Base-by-base conservation (phyloP, 2,329 filamentous ascomycete genomes). In the Pseudocercospora fuligena region DNA sequence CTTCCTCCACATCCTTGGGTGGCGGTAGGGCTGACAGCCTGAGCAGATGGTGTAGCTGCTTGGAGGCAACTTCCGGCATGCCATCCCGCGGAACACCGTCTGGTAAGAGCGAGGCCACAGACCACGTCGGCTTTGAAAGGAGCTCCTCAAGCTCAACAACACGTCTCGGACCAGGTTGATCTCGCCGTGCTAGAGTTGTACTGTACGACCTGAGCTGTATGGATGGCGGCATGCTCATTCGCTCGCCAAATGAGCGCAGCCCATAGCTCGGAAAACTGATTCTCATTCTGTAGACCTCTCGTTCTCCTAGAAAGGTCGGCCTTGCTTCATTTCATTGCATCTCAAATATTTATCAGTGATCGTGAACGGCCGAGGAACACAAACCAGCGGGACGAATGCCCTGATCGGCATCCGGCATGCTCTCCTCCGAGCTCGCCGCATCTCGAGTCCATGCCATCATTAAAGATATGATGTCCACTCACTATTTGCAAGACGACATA, bases 21-120 rank as follows among this genome's bases (percentile, higher is more conserved):
- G 85, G 85, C 0, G 94, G 93, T 0, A 99, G 89, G 14, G 94
- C 94, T 3, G 94, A 97, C 46, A 98, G 89, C 19, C 92, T 91
- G 40, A 97, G 89, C 9, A 98, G 88, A 78, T 97, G 94, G 73
- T 88, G 88, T 0, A 98, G 86, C 77, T 93, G 89, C 53, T 87
- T 77, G 0, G 88, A 82, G 0, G 90, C 89, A 68, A 96, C 85
- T 64, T 66, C 77, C 46, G 78, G 77, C 1, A 74, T 70, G 19
- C 76, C 68, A n/a, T 78, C 43, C 53, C 72, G 60, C 1, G 69
- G 65, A 54, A 78, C 73, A 21, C 49, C 68, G 64, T 64, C 61
- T 75, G 90, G 88, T 0, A 95, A 83, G 5, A 97, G 88, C 8
- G 91, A 90, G 36, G 87, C 83, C 71, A 96, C 89, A 54, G 94